phyloP scores from a whole-genome alignment of 2,329 filamentous ascomycete genomes.

The Penicillium brevicompactum region DNA sequence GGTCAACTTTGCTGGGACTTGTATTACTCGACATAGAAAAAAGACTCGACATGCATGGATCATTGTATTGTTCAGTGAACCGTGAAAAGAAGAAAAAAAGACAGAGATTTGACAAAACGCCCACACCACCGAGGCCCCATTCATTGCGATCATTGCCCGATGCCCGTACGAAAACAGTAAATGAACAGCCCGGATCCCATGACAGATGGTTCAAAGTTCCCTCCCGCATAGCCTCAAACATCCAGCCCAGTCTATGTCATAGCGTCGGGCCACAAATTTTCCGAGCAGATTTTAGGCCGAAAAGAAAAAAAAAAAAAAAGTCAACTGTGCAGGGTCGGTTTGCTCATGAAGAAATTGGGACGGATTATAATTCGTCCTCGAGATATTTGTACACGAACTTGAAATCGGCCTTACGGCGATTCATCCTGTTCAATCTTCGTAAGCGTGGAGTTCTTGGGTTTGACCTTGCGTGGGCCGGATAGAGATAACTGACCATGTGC shows the following conservation, averaged over 20 bases:
- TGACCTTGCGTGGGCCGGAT: conserved; percentile 6
- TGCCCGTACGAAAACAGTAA: conserved; percentile 19
- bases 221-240: conserved; percentile 5
- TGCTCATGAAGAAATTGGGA: conserved; percentile 10
- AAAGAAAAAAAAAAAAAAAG: conserved; percentile 5
- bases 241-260: conserved; percentile 9
- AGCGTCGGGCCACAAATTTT: conserved; percentile 1
- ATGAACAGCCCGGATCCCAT: conserved; percentile 16
- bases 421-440: conserved; percentile 72
- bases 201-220: conserved; percentile 14
- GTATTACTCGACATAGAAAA: not conserved
- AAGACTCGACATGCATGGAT: not conserved
- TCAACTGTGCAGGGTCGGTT: conserved; percentile 4
- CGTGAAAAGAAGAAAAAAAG: not conserved
- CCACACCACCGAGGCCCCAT: conserved; percentile 32
- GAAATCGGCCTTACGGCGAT: conserved; percentile 94
- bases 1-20: not conserved
- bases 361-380: conserved; percentile 77
- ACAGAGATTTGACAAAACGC: conserved; percentile 28
- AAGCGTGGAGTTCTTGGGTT: conserved; percentile 15
- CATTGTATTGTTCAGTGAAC: conserved; percentile 5
- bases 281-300: not conserved
- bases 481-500: conserved; percentile 76
- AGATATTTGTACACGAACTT: conserved; percentile 98
- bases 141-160: conserved; percentile 35